Base-by-base conservation (phyloP, 305 asterid species). In the Fraxinus greggii region DNA sequence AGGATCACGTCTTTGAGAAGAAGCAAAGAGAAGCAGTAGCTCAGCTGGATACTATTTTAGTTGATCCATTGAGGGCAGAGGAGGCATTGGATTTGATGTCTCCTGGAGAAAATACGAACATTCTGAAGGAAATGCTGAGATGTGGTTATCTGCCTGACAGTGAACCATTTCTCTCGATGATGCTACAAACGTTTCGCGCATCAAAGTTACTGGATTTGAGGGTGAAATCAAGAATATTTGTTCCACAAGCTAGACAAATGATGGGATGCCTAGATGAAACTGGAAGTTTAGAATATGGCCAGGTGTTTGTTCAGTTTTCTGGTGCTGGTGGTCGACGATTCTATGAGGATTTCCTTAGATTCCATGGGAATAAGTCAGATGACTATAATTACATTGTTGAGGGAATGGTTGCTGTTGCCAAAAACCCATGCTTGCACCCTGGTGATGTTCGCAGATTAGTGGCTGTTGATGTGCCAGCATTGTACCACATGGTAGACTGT, bases 221-320 rank as follows among this genome's bases (percentile, higher is more conserved):
- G 72, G 78, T 85, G 13, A 84, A 7, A 84, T 32, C 91, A 36
- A 80, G 88, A 80, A 85, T 89, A 77, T 89, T 87, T 79, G 81
- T 87, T 59, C 92, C 88, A 31, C 29, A 42, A 40, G 92, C 84
- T 45, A 85, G 92, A 80, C 1, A 76, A 19, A 85, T 87, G 92
- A 89, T 89, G 89, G 90, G 92, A 75, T 89, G 92, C 48, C 82
- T 89, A 24, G 92, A 89, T 74, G 90, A 89, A 81, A 85, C 90
- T 40, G 76, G 90, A 33, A 84, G 80, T 61, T 79, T 87, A 77
- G 87, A 89, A 40, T 89, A 89, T 78, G 92, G 92, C 7, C 81
- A 89, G 77, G 92, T 89, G 38, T 89, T 89, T 79, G 86, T 89
- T 61, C 86, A 87, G 78, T 85, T n/a, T 63, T 80, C 87, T 33